A percentile compares a stretch with the other conserved stretches of the same genome.
Evolutionary conservation across 2,329 filamentous ascomycete genomes (phyloP).

Genomic region (Ramularia collo-cygni): DNA sequence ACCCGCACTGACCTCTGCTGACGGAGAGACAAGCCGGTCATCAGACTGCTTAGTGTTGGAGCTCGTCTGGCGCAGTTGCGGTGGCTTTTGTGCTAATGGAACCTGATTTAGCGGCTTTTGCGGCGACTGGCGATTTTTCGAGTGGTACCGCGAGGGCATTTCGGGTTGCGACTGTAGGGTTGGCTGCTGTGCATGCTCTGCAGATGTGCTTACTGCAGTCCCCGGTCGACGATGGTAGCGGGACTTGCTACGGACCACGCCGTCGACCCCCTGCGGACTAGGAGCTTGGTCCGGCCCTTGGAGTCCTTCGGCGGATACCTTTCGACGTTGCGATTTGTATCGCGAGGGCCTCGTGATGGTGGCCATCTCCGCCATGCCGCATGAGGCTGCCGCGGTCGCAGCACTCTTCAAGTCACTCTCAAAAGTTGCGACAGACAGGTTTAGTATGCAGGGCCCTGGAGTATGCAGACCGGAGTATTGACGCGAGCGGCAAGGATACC

Average conservation of each 20-base stretch:
- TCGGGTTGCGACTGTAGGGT: conserved; percentile 3
- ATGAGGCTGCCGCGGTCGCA: conserved; percentile 5
- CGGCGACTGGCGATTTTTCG: conserved; percentile 14
- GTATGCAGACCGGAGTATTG: too few species aligned
- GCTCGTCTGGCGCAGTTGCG: conserved; percentile 10
- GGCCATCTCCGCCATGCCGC: conserved; percentile 13
- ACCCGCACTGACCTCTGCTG: conserved; percentile 8
- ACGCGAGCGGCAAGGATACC: too few species aligned
- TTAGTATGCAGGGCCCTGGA: too few species aligned
- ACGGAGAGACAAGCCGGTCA: conserved; percentile 3
- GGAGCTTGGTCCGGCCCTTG: conserved; percentile 6
- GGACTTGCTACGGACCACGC: conserved; percentile 25
- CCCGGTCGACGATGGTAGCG: conserved; percentile 25
- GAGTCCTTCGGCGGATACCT: conserved; percentile 10
- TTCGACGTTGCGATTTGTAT: conserved; percentile 16
- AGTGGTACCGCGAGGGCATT: conserved; percentile 17
- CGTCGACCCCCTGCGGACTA: conserved; percentile 14
- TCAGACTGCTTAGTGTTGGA: conserved; percentile 5
- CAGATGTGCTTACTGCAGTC: not conserved
- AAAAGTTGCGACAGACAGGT: too few species aligned
- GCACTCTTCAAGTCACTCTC: too few species aligned
- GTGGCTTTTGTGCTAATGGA: conserved; percentile 10
- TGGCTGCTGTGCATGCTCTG: conserved; percentile 7
- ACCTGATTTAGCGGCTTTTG: conserved; percentile 13
- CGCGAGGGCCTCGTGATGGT: conserved; percentile 13